Evolutionary conservation across 2,329 filamentous ascomycete genomes (phyloP).

Genomic region (Mariannaea elegans): DNA sequence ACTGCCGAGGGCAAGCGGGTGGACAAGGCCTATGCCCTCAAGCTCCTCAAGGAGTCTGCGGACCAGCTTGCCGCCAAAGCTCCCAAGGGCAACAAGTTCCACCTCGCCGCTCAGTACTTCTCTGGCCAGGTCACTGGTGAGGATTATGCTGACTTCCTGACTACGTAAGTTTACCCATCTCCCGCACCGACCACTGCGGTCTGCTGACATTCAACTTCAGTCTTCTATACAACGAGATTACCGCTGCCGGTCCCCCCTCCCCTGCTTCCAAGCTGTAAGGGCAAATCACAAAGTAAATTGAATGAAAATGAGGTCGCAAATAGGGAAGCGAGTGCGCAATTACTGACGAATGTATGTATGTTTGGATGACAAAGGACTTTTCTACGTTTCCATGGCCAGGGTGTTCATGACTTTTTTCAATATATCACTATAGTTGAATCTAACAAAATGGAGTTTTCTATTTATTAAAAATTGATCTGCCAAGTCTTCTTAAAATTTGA

Average conservation of each 20-base stretch:
- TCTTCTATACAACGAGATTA: constrained; percentile 88
- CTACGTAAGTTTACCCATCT: constrained; percentile 64
- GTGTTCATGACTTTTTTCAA: constrained; percentile 13
- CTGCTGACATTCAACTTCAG: constrained; percentile 52
- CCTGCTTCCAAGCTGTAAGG: constrained; percentile 72
- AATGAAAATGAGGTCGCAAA: constrained; percentile 18
- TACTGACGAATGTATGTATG: constrained; percentile 12
- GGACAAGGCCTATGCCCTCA: constrained; percentile 89
- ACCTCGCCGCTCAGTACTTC: constrained; percentile 92
- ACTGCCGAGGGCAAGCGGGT: constrained; percentile 91
- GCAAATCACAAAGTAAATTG: background rate
- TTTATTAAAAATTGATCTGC: too few species aligned
- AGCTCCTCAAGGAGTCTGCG: constrained; percentile 86
- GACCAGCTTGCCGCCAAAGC: constrained; percentile 78
- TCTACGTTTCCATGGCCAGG: constrained; percentile 13
- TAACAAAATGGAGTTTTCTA: background rate
- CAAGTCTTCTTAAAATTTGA: too few species aligned
- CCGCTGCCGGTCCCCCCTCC: constrained; percentile 69
- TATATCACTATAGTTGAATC: constrained; percentile 15
- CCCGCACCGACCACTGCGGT: constrained; percentile 4
- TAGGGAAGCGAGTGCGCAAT: constrained; percentile 11
- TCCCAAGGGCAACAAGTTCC: constrained; percentile 89
- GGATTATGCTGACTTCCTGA: constrained; percentile 97
- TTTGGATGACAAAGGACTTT: constrained; percentile 13
- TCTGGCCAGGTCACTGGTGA: constrained; percentile 92